A percentile compares a stretch with the other conserved stretches of the same genome.
phyloP scores from a whole-genome alignment of 331 rosid genomes.

The Phaseolus coccineus region DNA sequence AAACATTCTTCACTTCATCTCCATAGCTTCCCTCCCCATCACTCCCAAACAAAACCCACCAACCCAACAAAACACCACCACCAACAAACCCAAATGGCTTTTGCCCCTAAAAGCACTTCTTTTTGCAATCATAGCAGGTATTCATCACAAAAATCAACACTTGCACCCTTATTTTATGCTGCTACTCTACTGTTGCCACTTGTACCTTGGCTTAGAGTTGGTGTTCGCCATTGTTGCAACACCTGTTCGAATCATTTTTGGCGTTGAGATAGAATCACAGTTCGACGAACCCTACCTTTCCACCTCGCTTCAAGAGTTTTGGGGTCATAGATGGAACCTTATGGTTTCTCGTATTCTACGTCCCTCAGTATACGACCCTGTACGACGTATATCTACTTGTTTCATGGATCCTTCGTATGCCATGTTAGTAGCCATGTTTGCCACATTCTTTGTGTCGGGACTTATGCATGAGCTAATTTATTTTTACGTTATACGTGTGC shows the following conservation, averaged over 20 bases:
- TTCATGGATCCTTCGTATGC: slow-evolving; percentile 46
- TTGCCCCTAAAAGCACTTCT: slow-evolving; percentile 46
- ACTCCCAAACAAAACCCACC: slow-evolving; percentile 46
- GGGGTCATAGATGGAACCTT: slow-evolving; percentile 90
- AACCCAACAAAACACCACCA: not conserved
- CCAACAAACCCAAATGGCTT: not conserved
- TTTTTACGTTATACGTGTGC: slow-evolving; percentile 59
- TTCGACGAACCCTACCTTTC: slow-evolving; percentile 70
- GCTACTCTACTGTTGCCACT: slow-evolving; percentile 50
- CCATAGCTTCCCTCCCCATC: slow-evolving; percentile 72
- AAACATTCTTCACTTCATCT: slow-evolving; percentile 59
- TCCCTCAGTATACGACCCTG: slow-evolving; percentile 53
- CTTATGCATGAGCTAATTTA: slow-evolving; percentile 69
- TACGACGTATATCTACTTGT: fast-evolving
- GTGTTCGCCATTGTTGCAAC: slow-evolving; percentile 46
- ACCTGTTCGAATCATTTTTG: slow-evolving; percentile 48
- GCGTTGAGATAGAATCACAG: slow-evolving; percentile 64
- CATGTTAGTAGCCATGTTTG: slow-evolving; percentile 16
- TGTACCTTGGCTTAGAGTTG: slow-evolving; percentile 61
- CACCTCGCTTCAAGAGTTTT: slow-evolving; percentile 79
- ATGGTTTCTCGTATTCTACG: slow-evolving; percentile 51
- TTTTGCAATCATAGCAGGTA: slow-evolving; percentile 36
- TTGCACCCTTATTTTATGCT: slow-evolving; percentile 43
- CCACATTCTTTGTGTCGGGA: slow-evolving; percentile 60
- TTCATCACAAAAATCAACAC: slow-evolving; percentile 40